phyloP scores from a whole-genome alignment of 2,329 filamentous ascomycete species.

The Cercospora sojina region DNA sequence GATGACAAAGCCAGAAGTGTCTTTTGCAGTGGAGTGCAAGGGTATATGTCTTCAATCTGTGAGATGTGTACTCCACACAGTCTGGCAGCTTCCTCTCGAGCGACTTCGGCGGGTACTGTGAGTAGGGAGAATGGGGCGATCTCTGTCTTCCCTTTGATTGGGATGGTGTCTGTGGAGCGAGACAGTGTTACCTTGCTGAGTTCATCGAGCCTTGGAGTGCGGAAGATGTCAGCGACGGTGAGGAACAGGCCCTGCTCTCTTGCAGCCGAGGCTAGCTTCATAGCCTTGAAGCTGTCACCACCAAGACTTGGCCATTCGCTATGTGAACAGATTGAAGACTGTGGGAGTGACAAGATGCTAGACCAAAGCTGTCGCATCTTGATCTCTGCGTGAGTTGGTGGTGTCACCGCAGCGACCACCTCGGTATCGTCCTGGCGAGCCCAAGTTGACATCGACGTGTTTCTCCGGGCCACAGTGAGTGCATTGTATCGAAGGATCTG shows the following conservation, averaged over 20 bases:
- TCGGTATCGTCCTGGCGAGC: neutral
- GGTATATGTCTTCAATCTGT: conserved; percentile 52
- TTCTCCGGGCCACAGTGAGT: neutral
- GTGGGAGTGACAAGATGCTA: neutral
- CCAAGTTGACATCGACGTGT: neutral
- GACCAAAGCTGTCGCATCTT: neutral
- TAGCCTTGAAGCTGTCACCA: neutral
- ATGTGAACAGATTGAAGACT: neutral
- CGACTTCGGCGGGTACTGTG: neutral
- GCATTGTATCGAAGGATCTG: neutral
- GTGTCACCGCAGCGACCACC: neutral
- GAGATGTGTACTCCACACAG: neutral
- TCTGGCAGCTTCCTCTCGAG: neutral
- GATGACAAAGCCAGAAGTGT: conserved; percentile 53
- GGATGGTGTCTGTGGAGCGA: neutral
- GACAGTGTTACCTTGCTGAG: neutral
- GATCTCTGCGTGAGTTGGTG: neutral
- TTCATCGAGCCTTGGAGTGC: neutral
- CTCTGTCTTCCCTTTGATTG: neutral
- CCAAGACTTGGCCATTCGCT: neutral
- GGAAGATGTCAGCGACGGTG: neutral
- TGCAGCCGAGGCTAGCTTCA: neutral
- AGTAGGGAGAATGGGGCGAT: neutral
- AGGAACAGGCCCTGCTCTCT: neutral
- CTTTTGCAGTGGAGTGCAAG: conserved; percentile 32